Evolutionary conservation across 73 alveolate species (phyloP), one percentile per base, ranked within the genome.

Genomic region (Durusdinium trenchii): DNA sequence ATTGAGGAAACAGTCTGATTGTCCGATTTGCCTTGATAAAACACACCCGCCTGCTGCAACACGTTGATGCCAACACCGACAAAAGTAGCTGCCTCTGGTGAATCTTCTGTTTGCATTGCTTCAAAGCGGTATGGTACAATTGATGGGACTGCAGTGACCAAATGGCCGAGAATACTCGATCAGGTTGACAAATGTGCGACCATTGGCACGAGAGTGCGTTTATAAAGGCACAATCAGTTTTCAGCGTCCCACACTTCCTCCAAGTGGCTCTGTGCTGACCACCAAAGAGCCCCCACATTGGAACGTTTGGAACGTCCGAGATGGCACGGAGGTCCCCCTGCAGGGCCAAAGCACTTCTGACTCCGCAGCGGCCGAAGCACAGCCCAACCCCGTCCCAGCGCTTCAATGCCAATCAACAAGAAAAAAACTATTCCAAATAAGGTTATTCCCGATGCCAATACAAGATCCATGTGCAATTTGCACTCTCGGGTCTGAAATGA

Each of bases 21-120:
- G 73, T 23, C 73, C 1, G 73, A 23, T 60, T 60, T 32, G 30
- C 73, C 73, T 60, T 32, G 30, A 60, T n/a, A 23, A 57, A 57
- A 57, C 23, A 60, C 42, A 40, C 87, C 30, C 47, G 36, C 92
- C 92, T 84, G 98, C 76, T 91, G 98, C 57, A 91, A 78, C 45
- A 91, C 98, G 38, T 91, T 91, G 98, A 91, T 91, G 48, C 87
- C 87, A 16, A 69, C 98, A 36, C 98, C 98, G 38, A 91, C 98
- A 20, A 69, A 30, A 35, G 98, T 91, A 35, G 98, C 81, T 28
- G 78, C 98, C 95, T 86, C 54, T 38, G 62, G 45, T 32, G 84
- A 32, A 60, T 23, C 73, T 60, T 2, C 30, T 60, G 73, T 23
- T 23, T 23, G 18, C 73, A 1, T 60, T 60, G 3, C 18, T 1